A percentile compares a stretch with the other conserved stretches of the same genome.
These are phyloP conservation scores for Cryptosporidium xiaoi DNA, from an alignment of 169 alveolate genomes.

Conservation along the genomic window DNA sequence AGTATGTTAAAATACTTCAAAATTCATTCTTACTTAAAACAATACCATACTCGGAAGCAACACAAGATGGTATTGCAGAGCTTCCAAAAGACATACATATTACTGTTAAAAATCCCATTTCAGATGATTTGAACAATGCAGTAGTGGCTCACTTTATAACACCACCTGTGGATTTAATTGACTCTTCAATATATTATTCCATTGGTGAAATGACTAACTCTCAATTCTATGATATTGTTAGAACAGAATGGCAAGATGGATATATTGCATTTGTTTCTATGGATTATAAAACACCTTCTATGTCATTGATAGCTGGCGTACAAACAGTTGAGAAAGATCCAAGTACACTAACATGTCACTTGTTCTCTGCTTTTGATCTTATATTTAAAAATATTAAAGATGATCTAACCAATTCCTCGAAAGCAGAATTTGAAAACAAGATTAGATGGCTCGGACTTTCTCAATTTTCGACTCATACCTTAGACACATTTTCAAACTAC, in stretches of 20 bases:
- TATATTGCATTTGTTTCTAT: conserved; percentile 63
- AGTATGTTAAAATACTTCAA: conserved; percentile 2
- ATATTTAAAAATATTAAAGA: conserved; percentile 13
- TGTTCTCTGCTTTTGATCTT: conserved; percentile 23
- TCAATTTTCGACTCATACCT: conserved; percentile 4
- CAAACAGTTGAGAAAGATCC: conserved; percentile 42
- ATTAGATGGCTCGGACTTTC: conserved; percentile 61
- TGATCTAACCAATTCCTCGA: conserved; percentile 2
- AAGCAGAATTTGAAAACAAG: conserved; percentile 41
- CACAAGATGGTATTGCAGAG: conserved; percentile 40
- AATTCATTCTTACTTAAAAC: background rate
- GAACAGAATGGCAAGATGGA: conserved; percentile 75
- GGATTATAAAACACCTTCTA: conserved; percentile 26
- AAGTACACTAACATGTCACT: conserved; percentile 38
- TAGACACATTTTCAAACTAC: conserved; percentile 26
- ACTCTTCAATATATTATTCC: conserved; percentile 42
- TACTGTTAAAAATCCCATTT: conserved; percentile 51
- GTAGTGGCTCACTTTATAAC: conserved; percentile 49
- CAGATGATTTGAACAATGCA: conserved; percentile 50
- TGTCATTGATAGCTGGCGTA: conserved; percentile 48
- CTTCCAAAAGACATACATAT: conserved; percentile 20
- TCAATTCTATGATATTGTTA: conserved; percentile 41
- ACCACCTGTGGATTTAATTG: conserved; percentile 50
- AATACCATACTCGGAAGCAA: conserved; percentile 20
- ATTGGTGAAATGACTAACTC: conserved; percentile 47